These are phyloP conservation scores for Crithidia expoeki DNA, from an alignment of 208 protist genomes.

Conservation along the genomic window DNA sequence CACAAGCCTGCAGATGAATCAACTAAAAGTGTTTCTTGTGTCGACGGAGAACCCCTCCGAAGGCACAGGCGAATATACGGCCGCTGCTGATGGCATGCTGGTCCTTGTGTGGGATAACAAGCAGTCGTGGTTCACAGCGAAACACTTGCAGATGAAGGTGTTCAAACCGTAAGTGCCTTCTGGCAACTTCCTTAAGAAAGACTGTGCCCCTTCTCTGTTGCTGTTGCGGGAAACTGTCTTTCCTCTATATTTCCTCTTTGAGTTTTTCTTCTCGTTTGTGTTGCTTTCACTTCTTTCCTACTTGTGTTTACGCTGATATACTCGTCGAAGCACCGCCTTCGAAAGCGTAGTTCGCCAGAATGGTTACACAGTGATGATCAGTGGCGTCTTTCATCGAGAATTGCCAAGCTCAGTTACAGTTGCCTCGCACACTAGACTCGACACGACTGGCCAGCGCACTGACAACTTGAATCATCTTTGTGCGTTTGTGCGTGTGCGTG, in stretches of 20 bases:
- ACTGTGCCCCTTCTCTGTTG: background rate
- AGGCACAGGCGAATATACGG: constrained; percentile 44
- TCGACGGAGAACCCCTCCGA: constrained; percentile 30
- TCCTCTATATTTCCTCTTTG: background rate
- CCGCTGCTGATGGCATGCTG: constrained; percentile 39
- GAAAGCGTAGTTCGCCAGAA: too few species aligned
- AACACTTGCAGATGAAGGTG: constrained; percentile 58
- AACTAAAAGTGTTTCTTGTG: constrained; percentile 39
- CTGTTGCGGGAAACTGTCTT: background rate
- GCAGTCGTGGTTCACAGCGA: constrained; percentile 49
- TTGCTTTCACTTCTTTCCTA: too few species aligned
- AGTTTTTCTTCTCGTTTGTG: too few species aligned
- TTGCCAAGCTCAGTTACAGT: too few species aligned
- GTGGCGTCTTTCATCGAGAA: too few species aligned
- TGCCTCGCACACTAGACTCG: too few species aligned
- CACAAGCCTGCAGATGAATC: constrained; percentile 4
- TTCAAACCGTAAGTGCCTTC: constrained; percentile 36
- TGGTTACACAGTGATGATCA: too few species aligned
- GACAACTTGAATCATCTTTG: too few species aligned
- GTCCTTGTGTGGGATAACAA: constrained; percentile 67
- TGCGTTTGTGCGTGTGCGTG: too few species aligned
- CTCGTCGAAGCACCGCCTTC: too few species aligned
- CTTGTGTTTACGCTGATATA: too few species aligned
- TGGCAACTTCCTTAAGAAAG: background rate
- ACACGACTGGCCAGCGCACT: too few species aligned